Evolutionary conservation across 768 basidiomycete genomes (phyloP).

Genomic region (Epithele typhae): DNA sequence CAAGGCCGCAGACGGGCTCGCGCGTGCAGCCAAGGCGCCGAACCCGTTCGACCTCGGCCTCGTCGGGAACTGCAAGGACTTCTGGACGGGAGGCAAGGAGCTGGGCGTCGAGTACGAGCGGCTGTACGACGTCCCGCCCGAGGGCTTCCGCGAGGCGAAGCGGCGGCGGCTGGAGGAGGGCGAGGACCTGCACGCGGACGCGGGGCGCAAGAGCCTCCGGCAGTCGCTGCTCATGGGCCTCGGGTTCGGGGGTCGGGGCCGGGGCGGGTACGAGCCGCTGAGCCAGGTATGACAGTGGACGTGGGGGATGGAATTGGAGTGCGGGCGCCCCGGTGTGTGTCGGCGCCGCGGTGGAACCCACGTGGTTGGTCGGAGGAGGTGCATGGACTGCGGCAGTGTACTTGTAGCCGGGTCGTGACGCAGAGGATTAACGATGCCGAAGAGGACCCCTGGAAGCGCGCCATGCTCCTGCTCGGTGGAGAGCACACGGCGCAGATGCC

Average conservation of each 20-base stretch:
- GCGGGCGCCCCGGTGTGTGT: too few relatives aligned
- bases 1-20: conserved; percentile 82
- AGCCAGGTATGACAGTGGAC: conserved; percentile 52
- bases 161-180: conserved; percentile 55
- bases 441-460: too few relatives aligned
- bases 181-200: conserved; percentile 39
- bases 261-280: conserved; percentile 62
- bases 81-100: conserved; percentile 85
- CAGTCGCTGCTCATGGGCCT: conserved; percentile 56
- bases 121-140: conserved; percentile 84
- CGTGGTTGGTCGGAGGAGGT: too few relatives aligned
- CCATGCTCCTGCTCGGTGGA: too few relatives aligned
- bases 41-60: conserved; percentile 93
- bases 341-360: too few relatives aligned
- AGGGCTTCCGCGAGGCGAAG: conserved; percentile 80
- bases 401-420: too few relatives aligned
- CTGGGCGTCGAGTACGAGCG: conserved; percentile 88
- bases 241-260: conserved; percentile 44
- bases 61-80: conserved; percentile 81
- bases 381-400: too few relatives aligned
- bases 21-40: conserved; percentile 64
- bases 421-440: too few relatives aligned
- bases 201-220: conserved; percentile 37
- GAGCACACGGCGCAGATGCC: too few relatives aligned
- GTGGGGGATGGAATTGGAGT: too few relatives aligned